Conservation (phyloP, 2,329 filamentous ascomycete genomes). For the Leptographium radiaticola region DNA sequence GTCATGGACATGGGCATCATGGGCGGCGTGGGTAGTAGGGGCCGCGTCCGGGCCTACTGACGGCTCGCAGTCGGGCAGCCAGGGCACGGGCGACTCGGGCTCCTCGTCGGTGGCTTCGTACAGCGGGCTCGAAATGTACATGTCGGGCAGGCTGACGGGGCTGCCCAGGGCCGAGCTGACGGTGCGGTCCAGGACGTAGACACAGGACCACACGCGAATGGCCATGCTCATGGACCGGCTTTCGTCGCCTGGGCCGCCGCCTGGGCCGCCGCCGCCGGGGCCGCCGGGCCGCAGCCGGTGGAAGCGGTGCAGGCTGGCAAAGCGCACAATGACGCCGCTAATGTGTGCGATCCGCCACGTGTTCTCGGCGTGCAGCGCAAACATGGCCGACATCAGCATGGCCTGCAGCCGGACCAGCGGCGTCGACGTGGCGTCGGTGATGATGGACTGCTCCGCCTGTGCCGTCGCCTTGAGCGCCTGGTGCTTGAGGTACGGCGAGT, state of each 20-base stretch:
- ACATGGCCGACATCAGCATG: conserved; percentile 8
- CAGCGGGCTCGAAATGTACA: conserved; percentile 5
- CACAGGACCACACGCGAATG: conserved; percentile 5
- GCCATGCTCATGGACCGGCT: neutral
- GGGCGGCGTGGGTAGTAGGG: too few species aligned
- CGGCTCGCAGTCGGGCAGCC: conserved; percentile 1
- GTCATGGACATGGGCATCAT: neutral
- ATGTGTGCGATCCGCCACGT: conserved; percentile 8
- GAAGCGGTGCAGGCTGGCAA: conserved; percentile 5
- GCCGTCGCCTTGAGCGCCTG: conserved; percentile 6
- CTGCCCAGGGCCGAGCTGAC: conserved; percentile 2
- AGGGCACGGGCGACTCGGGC: neutral
- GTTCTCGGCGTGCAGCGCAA: conserved; percentile 7
- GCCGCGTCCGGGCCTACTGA: too few species aligned
- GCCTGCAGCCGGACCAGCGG: conserved; percentile 6
- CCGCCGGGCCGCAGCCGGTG: neutral
- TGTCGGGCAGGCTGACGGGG: conserved; percentile 6
- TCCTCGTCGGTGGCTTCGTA: neutral
- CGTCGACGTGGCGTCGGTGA: conserved; percentile 3
- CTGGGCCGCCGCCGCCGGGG: too few species aligned
- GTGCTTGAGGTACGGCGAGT: conserved; percentile 4
- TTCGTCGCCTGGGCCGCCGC: too few species aligned
- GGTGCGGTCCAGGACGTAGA: conserved; percentile 4
- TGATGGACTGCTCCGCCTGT: conserved; percentile 7
- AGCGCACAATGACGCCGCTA: conserved; percentile 5